Percentiles rank a stretch among this genome's conserved stretches.
Evolutionary conservation across 805 yeast genomes (phyloP).

Genomic region (Wickerhamomyces chambardii): DNA sequence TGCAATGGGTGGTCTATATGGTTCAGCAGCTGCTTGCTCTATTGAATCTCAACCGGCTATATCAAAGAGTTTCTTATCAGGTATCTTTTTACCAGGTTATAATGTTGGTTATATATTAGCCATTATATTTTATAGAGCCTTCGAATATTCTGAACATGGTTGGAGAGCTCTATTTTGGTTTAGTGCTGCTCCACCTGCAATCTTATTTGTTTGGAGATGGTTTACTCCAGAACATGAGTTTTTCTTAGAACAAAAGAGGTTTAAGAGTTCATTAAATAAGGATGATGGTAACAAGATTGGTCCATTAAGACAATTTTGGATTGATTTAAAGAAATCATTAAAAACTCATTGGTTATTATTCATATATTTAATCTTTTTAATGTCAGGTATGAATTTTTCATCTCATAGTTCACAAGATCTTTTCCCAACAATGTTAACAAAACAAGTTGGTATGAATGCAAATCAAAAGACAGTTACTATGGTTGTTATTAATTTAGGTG

Average conservation of each 20-base stretch:
- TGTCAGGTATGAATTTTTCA: constrained; percentile 65
- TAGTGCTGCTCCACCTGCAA: constrained; percentile 55
- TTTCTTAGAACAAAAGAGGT: constrained; percentile 26
- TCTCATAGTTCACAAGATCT: constrained; percentile 73
- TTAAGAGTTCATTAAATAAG: constrained; percentile 5
- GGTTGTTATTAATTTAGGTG: constrained; percentile 60
- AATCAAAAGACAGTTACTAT: constrained; percentile 50
- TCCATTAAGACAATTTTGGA: constrained; percentile 12
- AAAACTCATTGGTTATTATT: constrained; percentile 53
- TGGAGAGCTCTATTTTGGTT: constrained; percentile 77
- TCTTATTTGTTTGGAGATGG: constrained; percentile 49
- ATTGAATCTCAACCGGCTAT: constrained; percentile 53
- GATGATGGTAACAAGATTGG: neutral
- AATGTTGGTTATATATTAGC: constrained; percentile 62
- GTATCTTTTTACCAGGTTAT: constrained; percentile 47
- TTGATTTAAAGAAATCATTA: constrained; percentile 26
- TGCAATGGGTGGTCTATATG: constrained; percentile 67
- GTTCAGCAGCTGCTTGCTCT: constrained; percentile 57
- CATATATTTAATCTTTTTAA: constrained; percentile 46
- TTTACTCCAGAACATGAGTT: constrained; percentile 52
- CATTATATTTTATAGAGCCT: constrained; percentile 56
- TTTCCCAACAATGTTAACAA: constrained; percentile 52
- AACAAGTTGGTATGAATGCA: constrained; percentile 36
- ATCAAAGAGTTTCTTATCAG: constrained; percentile 56
- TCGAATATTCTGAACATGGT: constrained; percentile 38